Base-by-base conservation (phyloP, 2,329 filamentous ascomycete species). In the Colletotrichum costaricense region DNA sequence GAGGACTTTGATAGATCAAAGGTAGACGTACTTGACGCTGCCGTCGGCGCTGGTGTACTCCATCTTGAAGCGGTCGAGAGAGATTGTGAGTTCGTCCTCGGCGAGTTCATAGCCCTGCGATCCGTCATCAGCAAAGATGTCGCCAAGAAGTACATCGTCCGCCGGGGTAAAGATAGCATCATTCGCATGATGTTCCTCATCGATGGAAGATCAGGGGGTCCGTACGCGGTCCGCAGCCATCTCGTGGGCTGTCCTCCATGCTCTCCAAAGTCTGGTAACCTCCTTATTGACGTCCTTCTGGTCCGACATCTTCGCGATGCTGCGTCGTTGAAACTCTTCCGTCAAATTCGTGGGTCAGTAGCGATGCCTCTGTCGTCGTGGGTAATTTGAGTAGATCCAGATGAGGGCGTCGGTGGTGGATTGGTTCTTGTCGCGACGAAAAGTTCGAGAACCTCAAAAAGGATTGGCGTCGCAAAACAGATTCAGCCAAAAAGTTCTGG, bases 161-260 rank as follows among this genome's bases (percentile, higher is more conserved):
- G 6, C 22, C 12, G 24, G 42, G 19, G 11, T 28, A 11, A 16
- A 6, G 8, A 24, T 14, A 22, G n/a, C 19, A 7, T 11, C 42
- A 24, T 14, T 8, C 42, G 22, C 6, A 9, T 24, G 11, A 4
- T 24, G 5, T 8, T n/a, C 5, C 28, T 14, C 5, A n/a, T 42
- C 8, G 38, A 35, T 5, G 35, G 19, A 58, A 9, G 19, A 52
- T 52, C n/a, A 26, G 11, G 63, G 46, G 46, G 19, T 56, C 79
- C 93, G 79, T 90, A 98, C 95, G 82, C 96, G 88, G 83, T 98
- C 97, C 75, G 90, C 88, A 78, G 97, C 93, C 96, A 99, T 97
- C 88, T 99, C 94, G 84, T 97, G 95, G 62, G 95, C 92, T 9
- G 97, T 99, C 84, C 92, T 92, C 91, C 94, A 97, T 78, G 95